A percentile compares a stretch with the other conserved stretches of the same genome.
Evolutionary conservation across 2,329 filamentous ascomycete genomes (phyloP).

Genomic region (Tolypocladium amazonense): DNA sequence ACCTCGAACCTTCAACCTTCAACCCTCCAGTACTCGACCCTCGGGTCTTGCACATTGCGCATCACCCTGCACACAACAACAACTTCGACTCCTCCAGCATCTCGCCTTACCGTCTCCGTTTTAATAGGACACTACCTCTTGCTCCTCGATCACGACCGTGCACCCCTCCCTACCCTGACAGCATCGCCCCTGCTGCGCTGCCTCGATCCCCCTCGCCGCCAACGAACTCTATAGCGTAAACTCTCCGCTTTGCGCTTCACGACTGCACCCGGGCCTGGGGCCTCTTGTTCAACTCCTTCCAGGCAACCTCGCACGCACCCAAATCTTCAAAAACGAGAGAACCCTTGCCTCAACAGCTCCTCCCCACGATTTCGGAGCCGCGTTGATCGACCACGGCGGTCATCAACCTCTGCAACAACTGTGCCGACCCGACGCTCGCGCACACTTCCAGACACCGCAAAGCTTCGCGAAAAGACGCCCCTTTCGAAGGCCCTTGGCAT

Average conservation of each 20-base stretch:
- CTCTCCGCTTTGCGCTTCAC: background rate
- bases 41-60: background rate
- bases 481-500: background rate
- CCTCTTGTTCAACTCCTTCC: background rate
- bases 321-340: background rate
- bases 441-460: background rate
- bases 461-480: background rate
- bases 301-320: background rate
- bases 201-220: background rate
- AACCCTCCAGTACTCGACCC: slow-evolving; percentile 2
- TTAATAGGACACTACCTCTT: background rate
- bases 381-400: slow-evolving; percentile 10
- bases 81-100: background rate
- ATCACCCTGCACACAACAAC: background rate
- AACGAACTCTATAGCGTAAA: background rate
- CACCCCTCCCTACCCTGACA: background rate
- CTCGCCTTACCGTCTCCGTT: background rate
- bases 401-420: slow-evolving; percentile 6
- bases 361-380: slow-evolving; percentile 6
- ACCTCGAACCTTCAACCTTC: background rate
- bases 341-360: background rate
- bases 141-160: background rate
- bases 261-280: background rate
- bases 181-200: background rate
- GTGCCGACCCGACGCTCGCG: background rate